Evolutionary conservation across 2,329 filamentous ascomycete species (phyloP).

Genomic region (Aspergillus flavus): DNA sequence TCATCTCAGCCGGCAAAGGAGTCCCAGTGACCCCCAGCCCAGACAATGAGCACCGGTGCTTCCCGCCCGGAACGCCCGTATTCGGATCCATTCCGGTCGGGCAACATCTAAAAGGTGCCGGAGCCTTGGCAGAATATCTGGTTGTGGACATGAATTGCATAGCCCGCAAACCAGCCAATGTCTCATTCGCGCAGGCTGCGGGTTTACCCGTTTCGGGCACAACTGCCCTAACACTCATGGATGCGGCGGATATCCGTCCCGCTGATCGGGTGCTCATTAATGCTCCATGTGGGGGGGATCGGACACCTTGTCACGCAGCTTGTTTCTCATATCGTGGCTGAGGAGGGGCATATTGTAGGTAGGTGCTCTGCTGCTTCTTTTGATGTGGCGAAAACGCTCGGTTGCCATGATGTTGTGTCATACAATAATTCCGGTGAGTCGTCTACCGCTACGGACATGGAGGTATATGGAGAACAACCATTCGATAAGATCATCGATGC

Average conservation of each 20-base stretch:
- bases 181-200: neutral
- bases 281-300: neutral
- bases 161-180: neutral
- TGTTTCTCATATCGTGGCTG: neutral
- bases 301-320: neutral
- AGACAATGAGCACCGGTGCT: neutral
- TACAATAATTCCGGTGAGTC: neutral
- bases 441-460: no score
- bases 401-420: neutral
- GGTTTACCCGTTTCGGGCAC: neutral
- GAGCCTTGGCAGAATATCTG: neutral
- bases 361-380: neutral
- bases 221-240: neutral
- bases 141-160: neutral
- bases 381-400: neutral
- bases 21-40: neutral
- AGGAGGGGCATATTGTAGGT: neutral
- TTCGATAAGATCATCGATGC: neutral
- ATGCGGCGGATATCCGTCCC: neutral
- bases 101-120: neutral
- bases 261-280: neutral
- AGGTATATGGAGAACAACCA: neutral
- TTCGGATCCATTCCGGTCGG: no score
- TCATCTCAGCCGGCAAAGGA: neutral
- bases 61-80: neutral